Evolutionary conservation across 2,329 filamentous ascomycete species (phyloP).

Genomic region (Huntiella omanensis): DNA sequence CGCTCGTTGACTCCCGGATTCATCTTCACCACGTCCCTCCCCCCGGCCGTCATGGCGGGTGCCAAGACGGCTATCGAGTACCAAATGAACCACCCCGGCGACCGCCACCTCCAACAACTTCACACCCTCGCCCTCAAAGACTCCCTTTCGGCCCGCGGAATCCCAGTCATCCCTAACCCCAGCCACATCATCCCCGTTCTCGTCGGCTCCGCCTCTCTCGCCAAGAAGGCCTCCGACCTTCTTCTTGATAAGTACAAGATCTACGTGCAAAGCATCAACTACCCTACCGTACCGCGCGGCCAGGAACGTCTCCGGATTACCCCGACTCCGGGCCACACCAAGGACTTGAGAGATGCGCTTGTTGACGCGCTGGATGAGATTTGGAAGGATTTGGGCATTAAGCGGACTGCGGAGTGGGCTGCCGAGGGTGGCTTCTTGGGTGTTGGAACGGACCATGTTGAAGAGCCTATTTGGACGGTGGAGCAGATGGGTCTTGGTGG

Average conservation of each 20-base stretch:
- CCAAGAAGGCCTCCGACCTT: constrained; percentile 82
- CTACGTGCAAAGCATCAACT: constrained; percentile 98
- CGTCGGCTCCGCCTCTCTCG: constrained; percentile 82
- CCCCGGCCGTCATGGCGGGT: constrained; percentile 91
- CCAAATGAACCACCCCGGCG: constrained; percentile 67
- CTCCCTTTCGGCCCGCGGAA: constrained; percentile 56
- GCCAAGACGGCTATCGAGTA: constrained; percentile 85
- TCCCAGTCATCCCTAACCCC: constrained; percentile 94
- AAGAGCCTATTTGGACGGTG: constrained; percentile 75
- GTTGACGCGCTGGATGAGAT: constrained; percentile 70
- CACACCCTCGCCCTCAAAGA: constrained; percentile 92
- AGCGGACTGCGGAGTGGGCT: constrained; percentile 85
- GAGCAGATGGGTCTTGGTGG: constrained; percentile 64
- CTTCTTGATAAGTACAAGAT: constrained; percentile 79
- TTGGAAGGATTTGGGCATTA: constrained; percentile 75
- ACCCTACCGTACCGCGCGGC: constrained; percentile 93
- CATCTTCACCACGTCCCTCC: constrained; percentile 95
- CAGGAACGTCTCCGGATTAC: constrained; percentile 93
- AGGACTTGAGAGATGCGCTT: constrained; percentile 63
- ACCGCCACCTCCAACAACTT: constrained; percentile 81
- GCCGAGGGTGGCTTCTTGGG: constrained; percentile 84
- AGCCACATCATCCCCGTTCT: constrained; percentile 90
- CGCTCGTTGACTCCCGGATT: constrained; percentile 91
- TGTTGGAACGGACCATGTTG: constrained; percentile 54
- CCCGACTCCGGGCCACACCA: constrained; percentile 79